Evolutionary conservation across 176 grass and related monocot species (phyloP).

Genomic region (Zea mays): Zm-B73-REFERENCE-NAM-5.0 NC_050103.1:43136501-43137000

Average conservation of each 20-base stretch:
- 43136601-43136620: not conserved
- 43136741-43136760: not conserved
- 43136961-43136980: constrained; percentile 16
- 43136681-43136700: not conserved
- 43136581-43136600: not conserved
- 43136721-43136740: not conserved
- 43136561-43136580: not conserved
- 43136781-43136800: not conserved
- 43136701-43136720: not conserved
- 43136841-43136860: constrained; percentile 72
- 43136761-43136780: constrained; percentile 14
- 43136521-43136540: not conserved
- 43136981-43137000: not conserved
- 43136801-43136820: constrained; percentile 46
- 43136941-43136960: constrained; percentile 47
- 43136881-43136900: constrained; percentile 82
- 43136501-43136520: not conserved
- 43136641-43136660: not conserved
- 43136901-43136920: constrained; percentile 78
- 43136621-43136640: not conserved
- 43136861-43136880: constrained; percentile 82
- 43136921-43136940: constrained; percentile 85
- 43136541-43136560: not conserved
- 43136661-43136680: not conserved
- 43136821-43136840: constrained; percentile 84